Conservation (phyloP, 75 land plant genomes). For the Larix kaempferi region DNA sequence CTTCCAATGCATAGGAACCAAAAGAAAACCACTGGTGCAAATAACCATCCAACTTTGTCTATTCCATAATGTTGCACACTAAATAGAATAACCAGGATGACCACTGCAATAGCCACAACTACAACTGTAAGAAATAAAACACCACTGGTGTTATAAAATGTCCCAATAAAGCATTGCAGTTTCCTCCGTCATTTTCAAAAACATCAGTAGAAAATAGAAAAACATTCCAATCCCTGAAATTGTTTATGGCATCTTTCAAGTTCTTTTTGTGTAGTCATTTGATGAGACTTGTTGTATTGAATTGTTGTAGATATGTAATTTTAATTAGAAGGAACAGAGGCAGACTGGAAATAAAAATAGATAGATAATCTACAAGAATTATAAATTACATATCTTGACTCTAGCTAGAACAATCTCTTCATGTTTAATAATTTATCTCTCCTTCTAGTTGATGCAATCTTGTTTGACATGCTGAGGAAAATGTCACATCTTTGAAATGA, state of each 20-base stretch:
- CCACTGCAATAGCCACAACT: conserved; percentile 67
- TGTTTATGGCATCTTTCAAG: too few relatives aligned
- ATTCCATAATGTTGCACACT: conserved; percentile 86
- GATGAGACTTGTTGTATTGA: not conserved
- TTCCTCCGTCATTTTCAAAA: too few relatives aligned
- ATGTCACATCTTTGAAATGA: not conserved
- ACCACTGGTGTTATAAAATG: too few relatives aligned
- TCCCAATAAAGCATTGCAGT: too few relatives aligned
- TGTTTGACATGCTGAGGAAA: not conserved
- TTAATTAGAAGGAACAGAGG: not conserved
- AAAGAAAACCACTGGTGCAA: too few relatives aligned
- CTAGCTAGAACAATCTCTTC: not conserved
- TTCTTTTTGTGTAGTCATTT: not conserved
- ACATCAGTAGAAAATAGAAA: too few relatives aligned
- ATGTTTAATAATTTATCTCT: not conserved
- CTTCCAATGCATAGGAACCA: too few relatives aligned
- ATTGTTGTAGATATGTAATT: not conserved
- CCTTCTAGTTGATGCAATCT: not conserved
- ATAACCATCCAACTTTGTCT: conserved; percentile 80
- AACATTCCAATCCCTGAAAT: too few relatives aligned
- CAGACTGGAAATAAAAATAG: not conserved
- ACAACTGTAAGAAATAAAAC: conserved; percentile 36
- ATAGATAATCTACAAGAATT: not conserved
- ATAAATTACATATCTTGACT: not conserved
- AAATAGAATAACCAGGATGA: too few relatives aligned